phyloP scores from a whole-genome alignment of 2,329 filamentous ascomycete species.

The Colletotrichum aenigma region DNA sequence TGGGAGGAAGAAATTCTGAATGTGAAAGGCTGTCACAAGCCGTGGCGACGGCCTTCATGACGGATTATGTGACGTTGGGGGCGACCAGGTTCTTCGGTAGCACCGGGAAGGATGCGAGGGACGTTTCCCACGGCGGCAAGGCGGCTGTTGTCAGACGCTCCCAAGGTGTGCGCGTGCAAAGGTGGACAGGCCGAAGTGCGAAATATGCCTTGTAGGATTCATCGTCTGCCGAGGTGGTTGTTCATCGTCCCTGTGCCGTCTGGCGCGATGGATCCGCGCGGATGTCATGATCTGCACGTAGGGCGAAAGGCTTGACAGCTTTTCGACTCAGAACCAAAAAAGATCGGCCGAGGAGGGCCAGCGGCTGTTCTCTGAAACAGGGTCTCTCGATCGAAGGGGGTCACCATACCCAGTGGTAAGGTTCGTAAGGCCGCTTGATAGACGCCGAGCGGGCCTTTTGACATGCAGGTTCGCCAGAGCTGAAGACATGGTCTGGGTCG shows the following conservation, averaged over 20 bases:
- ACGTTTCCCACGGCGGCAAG: neutral
- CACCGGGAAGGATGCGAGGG: neutral
- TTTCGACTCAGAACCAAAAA: neutral
- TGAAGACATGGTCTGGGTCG: neutral
- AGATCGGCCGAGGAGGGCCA: neutral
- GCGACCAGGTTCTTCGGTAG: neutral
- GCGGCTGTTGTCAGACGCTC: neutral
- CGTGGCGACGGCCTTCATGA: neutral
- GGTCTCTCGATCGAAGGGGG: neutral
- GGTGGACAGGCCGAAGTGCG: neutral
- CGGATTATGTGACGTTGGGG: neutral
- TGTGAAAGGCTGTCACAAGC: neutral
- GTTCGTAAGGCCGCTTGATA: neutral
- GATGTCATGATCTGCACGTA: conserved; percentile 6
- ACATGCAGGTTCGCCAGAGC: neutral
- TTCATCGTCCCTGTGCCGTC: neutral
- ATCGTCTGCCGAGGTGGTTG: neutral
- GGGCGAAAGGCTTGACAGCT: neutral
- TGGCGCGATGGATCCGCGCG: conserved; percentile 5
- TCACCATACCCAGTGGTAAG: neutral
- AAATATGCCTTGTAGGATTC: conserved; percentile 14
- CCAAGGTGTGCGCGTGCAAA: neutral
- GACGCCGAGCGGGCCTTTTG: neutral
- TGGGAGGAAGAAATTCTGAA: neutral
- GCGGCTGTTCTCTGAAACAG: neutral